Evolutionary conservation across 1,284 basidiomycete genomes (phyloP).

Genomic region (Jaminaea rosea): DNA sequence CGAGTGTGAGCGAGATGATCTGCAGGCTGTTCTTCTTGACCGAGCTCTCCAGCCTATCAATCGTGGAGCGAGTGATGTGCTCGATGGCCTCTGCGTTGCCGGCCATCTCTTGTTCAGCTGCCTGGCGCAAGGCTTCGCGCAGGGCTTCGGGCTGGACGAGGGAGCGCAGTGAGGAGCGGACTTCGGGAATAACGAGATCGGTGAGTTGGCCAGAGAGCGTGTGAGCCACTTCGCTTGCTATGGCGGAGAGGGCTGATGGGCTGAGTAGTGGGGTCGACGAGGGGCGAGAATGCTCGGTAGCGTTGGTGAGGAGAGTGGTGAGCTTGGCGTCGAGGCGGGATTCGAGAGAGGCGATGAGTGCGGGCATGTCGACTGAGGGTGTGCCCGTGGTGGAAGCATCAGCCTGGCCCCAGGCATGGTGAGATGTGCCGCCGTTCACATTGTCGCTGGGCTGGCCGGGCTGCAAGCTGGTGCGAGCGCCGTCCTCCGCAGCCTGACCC

Average conservation of each 20-base stretch:
- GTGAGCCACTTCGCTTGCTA: not conserved
- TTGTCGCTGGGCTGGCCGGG: no score
- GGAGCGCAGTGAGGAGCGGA: not conserved
- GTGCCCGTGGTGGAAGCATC: no score
- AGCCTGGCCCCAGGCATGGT: no score
- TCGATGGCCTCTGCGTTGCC: conserved; percentile 13
- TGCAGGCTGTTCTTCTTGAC: conserved; percentile 22
- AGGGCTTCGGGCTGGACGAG: not conserved
- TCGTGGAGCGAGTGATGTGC: conserved; percentile 17
- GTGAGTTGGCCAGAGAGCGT: not conserved
- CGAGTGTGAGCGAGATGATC: conserved; percentile 17
- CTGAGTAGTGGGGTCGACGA: not conserved
- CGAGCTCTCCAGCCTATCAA: conserved; percentile 15
- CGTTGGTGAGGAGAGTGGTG: not conserved
- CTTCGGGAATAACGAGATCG: not conserved
- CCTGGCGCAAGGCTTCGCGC: not conserved
- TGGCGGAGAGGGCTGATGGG: not conserved
- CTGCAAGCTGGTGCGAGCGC: no score
- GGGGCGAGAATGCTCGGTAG: not conserved
- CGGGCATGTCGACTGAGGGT: no score
- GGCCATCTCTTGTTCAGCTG: conserved; percentile 9
- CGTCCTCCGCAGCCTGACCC: no score
- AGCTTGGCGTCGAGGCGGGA: not conserved
- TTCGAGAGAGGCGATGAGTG: no score
- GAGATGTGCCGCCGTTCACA: no score